phyloP scores from a whole-genome alignment of 768 basidiomycete genomes.

The Inosperma sp. region DNA sequence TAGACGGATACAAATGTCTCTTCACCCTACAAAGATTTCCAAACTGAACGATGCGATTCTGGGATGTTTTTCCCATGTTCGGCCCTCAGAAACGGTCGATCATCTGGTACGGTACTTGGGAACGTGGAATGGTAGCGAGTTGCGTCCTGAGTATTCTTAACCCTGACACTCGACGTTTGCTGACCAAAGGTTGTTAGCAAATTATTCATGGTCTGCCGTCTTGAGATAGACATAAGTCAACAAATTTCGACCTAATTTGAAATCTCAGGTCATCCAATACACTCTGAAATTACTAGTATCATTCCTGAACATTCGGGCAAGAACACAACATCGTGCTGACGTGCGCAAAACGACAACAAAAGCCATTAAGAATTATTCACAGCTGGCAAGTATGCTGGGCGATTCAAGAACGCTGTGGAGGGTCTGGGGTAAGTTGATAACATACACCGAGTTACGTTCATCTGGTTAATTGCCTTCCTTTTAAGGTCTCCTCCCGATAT shows the following conservation, averaged over 20 bases:
- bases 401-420: constrained; percentile 74
- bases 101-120: constrained; percentile 73
- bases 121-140: constrained; percentile 89
- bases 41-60: constrained; percentile 60
- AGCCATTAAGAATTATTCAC: constrained; percentile 48
- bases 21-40: too few species aligned
- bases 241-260: too few species aligned
- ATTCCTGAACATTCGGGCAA: constrained; percentile 60
- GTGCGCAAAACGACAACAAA: constrained; percentile 48
- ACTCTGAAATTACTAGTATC: constrained; percentile 66
- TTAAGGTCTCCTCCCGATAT: constrained; percentile 68
- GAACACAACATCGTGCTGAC: constrained; percentile 62
- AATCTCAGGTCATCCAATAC: constrained; percentile 63
- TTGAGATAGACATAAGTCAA: too few species aligned
- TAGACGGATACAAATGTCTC: constrained; percentile 45
- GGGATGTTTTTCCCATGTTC: constrained; percentile 56
- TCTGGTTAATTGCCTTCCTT: not conserved
- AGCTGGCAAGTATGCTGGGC: constrained; percentile 51
- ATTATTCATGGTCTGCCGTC: constrained; percentile 63
- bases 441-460: not conserved
- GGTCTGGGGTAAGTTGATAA: constrained; percentile 62
- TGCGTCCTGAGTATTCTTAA: constrained; percentile 34
- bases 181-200: constrained; percentile 44
- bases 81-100: constrained; percentile 59
- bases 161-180: too few species aligned